Base-by-base conservation (phyloP, 2,329 filamentous ascomycete species). In the Xylariaceae sp. region DNA sequence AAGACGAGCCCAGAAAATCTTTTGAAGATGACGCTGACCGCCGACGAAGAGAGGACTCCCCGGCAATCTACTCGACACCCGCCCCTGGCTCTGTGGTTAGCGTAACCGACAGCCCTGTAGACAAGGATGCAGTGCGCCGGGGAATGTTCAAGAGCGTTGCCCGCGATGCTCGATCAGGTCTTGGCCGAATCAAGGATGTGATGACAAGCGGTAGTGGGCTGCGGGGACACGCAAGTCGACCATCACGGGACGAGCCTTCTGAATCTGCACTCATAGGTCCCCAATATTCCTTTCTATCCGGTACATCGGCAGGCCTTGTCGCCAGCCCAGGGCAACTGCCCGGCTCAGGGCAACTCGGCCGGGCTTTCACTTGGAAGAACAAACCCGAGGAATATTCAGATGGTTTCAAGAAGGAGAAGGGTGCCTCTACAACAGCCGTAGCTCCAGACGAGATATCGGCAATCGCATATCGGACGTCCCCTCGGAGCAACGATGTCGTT, bases 151-250 rank as follows among this genome's bases (percentile, higher is more conserved):
- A 91, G 71, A 90, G 87, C 58, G 90, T 95, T 14, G 89, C 89
- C 2, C 90, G 85, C 61, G 92, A 96, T 73, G 90, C 92, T 41
- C 87, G 89, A 43, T 92, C 89, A 53, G 92, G 92, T 0, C 82
- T 96, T 53, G 90, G 90, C 1, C 87, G 91, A 31, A 92, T 97
- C 71, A 93, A 93, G 69, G 92, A 94, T 69, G 91, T 87, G 2
- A 89, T 96, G 31, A 71, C 71, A 40, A 71, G 67, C 31, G 90
- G 91, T 1, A 79, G 80, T 12, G 77, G 76, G 9, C 70, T 80
- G n/a, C 79, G 79, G 61, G 81, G 82, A 1, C 84, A 88, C 58
- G 67, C 69, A 43, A 79, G 73, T 62, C 80, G 82, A 12, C 78
- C 79, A n/a, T 86, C 84, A 3, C 83, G 78, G 64, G 85, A 88